phyloP scores from a whole-genome alignment of 495 filamentous ascomycete species.

The Penicillium subrubescens region DNA sequence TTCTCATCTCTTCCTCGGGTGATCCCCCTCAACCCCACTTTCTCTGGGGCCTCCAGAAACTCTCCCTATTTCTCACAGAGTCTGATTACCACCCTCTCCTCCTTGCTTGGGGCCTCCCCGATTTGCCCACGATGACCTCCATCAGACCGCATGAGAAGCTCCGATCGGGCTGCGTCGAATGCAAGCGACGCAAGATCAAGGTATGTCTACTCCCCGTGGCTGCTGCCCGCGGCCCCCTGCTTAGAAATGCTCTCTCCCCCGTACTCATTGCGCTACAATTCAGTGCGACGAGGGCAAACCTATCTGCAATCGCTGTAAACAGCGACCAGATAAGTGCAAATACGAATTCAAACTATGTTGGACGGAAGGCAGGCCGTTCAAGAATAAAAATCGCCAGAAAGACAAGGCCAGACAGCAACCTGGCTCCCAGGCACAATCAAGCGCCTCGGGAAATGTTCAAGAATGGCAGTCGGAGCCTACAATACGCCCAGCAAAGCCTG shows the following conservation, averaged over 20 bases:
- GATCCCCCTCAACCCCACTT: slow-evolving; percentile 3
- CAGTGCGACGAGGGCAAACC: slow-evolving; percentile 14
- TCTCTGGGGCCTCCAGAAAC: neutral
- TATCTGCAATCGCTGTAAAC: slow-evolving; percentile 10
- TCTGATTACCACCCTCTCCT: neutral
- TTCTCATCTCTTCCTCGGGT: neutral
- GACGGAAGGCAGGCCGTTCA: slow-evolving; percentile 13
- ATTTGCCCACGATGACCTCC: neutral
- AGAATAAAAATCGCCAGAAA: slow-evolving; percentile 8
- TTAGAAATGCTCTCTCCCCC: neutral
- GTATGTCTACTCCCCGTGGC: neutral
- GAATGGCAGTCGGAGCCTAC: neutral
- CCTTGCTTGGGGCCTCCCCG: neutral
- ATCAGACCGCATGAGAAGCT: neutral
- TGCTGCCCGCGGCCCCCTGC: neutral
- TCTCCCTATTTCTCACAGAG: neutral
- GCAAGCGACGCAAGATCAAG: slow-evolving; percentile 3
- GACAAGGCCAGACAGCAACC: neutral
- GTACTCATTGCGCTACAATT: neutral
- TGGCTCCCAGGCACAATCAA: neutral
- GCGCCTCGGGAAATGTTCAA: neutral
- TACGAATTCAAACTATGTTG: slow-evolving; percentile 14
- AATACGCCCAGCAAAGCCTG: neutral
- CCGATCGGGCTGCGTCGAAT: neutral
- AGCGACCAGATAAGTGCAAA: slow-evolving; percentile 13